These are phyloP conservation scores for Collybia sordida DNA, from an alignment of 768 basidiomycete species.

Conservation along the genomic window DNA sequence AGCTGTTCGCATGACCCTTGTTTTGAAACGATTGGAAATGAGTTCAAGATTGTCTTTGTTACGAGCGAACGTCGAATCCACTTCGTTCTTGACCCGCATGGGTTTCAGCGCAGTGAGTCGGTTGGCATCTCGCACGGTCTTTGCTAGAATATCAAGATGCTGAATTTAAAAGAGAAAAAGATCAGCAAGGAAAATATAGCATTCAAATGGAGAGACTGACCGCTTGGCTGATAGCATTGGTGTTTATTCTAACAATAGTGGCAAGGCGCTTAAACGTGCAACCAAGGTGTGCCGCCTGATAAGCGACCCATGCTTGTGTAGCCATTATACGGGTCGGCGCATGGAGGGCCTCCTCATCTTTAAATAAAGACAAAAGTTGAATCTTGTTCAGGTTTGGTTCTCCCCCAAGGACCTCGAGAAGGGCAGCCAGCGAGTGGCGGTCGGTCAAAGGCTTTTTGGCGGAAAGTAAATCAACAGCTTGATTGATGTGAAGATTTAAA, in stretches of 20 bases:
- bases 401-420: conserved; percentile 38
- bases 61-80: conserved; percentile 24
- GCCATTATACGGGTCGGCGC: conserved; percentile 23
- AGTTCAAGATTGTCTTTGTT: conserved; percentile 32
- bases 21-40: conserved; percentile 40
- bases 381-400: conserved; percentile 23
- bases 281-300: conserved; percentile 27
- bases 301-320: conserved; percentile 46
- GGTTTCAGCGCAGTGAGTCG: conserved; percentile 44
- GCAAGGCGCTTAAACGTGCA: conserved; percentile 13
- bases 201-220: conserved; percentile 20
- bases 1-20: conserved; percentile 30
- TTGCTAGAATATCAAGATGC: conserved; percentile 39
- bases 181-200: neutral
- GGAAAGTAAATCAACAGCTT: conserved; percentile 43
- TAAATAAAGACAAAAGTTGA: conserved; percentile 28
- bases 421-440: conserved; percentile 31
- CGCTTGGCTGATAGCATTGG: conserved; percentile 15
- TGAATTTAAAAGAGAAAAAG: conserved; percentile 12
- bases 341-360: conserved; percentile 18
- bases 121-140: conserved; percentile 36
- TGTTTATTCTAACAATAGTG: conserved; percentile 21
- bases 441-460: conserved; percentile 5
- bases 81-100: conserved; percentile 42
- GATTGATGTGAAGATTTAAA: conserved; percentile 27